Evolutionary conservation across 768 basidiomycete genomes (phyloP), one percentile per base, ranked within the genome.

Genomic region (Daedaleopsis nitida): DNA sequence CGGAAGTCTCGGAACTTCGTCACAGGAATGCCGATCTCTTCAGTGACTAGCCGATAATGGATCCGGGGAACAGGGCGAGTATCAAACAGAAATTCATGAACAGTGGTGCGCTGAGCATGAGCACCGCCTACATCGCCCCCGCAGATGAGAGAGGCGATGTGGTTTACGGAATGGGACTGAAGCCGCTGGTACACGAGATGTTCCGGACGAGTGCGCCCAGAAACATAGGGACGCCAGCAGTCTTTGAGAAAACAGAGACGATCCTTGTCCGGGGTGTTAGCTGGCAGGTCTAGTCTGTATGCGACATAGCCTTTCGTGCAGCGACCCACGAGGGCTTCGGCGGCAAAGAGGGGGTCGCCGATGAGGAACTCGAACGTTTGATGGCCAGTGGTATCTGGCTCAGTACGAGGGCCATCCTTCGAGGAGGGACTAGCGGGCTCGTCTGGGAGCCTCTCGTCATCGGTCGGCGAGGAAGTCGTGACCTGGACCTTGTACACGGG

Each of bases 241-340:
- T 66, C 65, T 44, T 66, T 66, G 21, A 66, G 23, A 38, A 54
- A 66, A 11, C 43, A 47, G 37, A 66, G 45, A 8, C 24, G 32
- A 9, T 54, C 27, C 5, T n/a, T 21, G 11, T 42, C 39, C 5
- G 13, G 3, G 39, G 10, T 12, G 3, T 42, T 17, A n/a, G n/a
- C n/a, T n/a, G n/a, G n/a, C 17, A 3, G 2, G n/a, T 21, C 34
- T 1, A 58, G 5, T 27, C 58, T 56, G 45, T 52, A 59, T 10
- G 60, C 64, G n/a, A 53, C 38, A 34, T 55, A 62, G 19, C 57
- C 57, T 13, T 42, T 47, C 14, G 60, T 58, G 14, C 52, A 47
- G 3, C 57, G 47, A 9, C 60, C 64, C 10, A 50, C 21, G 16
- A 42, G 53, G 9, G 65, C 52, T 6, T 49, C 34, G 16, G 48